phyloP scores from a whole-genome alignment of 805 yeast species.

The Blastobotrys muscicola region DNA sequence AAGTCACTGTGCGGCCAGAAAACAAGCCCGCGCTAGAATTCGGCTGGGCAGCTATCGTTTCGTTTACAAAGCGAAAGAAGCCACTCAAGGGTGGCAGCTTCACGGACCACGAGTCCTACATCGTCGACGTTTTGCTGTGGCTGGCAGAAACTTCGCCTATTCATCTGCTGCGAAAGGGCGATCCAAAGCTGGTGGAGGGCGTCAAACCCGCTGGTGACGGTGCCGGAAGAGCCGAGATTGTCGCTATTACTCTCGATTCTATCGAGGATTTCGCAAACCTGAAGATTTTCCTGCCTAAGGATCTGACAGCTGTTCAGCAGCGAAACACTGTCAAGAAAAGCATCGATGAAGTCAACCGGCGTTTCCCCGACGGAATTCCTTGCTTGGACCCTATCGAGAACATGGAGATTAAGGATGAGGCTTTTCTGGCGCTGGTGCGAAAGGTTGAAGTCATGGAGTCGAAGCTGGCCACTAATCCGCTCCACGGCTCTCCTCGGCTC shows the following conservation, averaged over 20 bases:
- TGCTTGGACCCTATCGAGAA: conserved; percentile 79
- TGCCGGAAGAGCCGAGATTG: conserved; percentile 61
- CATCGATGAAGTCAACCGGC: conserved; percentile 65
- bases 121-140: conserved; percentile 79
- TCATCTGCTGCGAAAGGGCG: conserved; percentile 65
- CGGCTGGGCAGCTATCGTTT: conserved; percentile 94
- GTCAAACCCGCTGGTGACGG: conserved; percentile 65
- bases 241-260: conserved; percentile 78
- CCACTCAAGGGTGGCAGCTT: conserved; percentile 27
- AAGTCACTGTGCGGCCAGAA: conserved; percentile 34
- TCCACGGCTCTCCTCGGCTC: conserved; percentile 39
- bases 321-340: conserved; percentile 58
- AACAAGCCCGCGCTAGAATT: conserved; percentile 43
- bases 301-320: conserved; percentile 36
- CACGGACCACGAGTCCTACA: conserved; percentile 81
- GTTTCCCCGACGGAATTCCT: conserved; percentile 91
- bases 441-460: conserved; percentile 78
- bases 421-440: conserved; percentile 58
- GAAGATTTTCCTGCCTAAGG: conserved; percentile 71
- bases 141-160: conserved; percentile 63
- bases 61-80: conserved; percentile 55
- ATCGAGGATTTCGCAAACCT: conserved; percentile 68
- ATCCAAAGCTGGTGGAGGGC: conserved; percentile 76
- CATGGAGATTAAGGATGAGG: conserved; percentile 82
- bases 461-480: conserved; percentile 63